Conservation (phyloP, 208 protist genomes). For the Tritrichomonas musculus region DNA sequence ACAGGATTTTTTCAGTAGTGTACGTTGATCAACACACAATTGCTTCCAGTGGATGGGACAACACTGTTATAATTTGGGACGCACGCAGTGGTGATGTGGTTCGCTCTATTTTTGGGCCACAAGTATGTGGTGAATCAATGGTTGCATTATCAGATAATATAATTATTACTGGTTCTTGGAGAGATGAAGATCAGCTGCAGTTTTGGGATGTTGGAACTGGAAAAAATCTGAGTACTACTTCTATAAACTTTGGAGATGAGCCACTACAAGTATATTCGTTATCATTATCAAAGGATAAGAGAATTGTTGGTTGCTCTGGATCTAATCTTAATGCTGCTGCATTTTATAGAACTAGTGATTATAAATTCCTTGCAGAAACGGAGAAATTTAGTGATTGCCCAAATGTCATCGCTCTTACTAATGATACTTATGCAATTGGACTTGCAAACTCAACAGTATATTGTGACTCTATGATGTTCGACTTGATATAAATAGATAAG, state of each 20-base stretch:
- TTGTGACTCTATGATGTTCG: neutral
- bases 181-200: neutral
- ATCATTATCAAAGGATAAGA: neutral
- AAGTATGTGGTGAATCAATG: neutral
- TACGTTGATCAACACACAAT: neutral
- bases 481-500: too few relatives aligned
- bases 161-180: neutral
- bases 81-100: neutral
- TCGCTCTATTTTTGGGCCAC: neutral
- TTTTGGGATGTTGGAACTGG: neutral
- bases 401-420: neutral
- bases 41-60: neutral
- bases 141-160: neutral
- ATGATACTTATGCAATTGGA: neutral
- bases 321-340: neutral
- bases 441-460: neutral
- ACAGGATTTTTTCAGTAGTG: neutral
- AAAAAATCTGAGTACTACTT: neutral
- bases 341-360: neutral
- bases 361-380: neutral
- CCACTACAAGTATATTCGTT: neutral
- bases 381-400: neutral
- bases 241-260: neutral
- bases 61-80: slow-evolving; percentile 10
- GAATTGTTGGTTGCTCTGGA: neutral